Evolutionary conservation across 2,329 filamentous ascomycete species (phyloP).

Genomic region (Trichoderma pleuroti): DNA sequence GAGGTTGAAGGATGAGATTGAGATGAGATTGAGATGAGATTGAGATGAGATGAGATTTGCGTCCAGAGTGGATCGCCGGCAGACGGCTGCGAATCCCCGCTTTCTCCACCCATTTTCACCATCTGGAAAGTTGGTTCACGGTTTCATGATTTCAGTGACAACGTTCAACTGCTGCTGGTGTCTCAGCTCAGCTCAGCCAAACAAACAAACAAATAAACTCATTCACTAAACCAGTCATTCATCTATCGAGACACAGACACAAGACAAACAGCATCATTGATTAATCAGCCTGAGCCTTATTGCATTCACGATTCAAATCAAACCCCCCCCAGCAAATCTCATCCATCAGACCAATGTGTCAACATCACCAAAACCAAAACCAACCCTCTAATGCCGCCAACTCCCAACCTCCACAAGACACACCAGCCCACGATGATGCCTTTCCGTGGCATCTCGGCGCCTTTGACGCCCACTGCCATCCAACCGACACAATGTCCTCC

Average conservation of each 20-base stretch:
- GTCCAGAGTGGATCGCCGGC: not conserved
- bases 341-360: slow-evolving; percentile 2
- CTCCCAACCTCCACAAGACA: not conserved
- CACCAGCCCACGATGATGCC: slow-evolving; percentile 22
- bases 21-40: not conserved
- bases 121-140: not conserved
- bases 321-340: not conserved
- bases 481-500: slow-evolving; percentile 70
- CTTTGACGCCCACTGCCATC: slow-evolving; percentile 80
- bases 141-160: not conserved
- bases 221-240: not conserved
- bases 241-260: not conserved
- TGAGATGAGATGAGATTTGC: not conserved
- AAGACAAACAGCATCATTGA: not conserved
- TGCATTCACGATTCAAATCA: not conserved
- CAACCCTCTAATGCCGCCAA: not conserved
- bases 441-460: slow-evolving; percentile 70
- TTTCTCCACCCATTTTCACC: slow-evolving; percentile 3
- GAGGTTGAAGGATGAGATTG: not conserved
- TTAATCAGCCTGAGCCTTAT: not conserved
- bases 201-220: not conserved
- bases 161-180: too few relatives aligned
- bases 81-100: not conserved
- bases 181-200: not conserved
- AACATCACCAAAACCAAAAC: slow-evolving; percentile 5